A percentile compares a stretch with the other conserved stretches of the same genome.
phyloP scores from a whole-genome alignment of 139 green algal genomes.

The Micractinium sp. region DNA sequence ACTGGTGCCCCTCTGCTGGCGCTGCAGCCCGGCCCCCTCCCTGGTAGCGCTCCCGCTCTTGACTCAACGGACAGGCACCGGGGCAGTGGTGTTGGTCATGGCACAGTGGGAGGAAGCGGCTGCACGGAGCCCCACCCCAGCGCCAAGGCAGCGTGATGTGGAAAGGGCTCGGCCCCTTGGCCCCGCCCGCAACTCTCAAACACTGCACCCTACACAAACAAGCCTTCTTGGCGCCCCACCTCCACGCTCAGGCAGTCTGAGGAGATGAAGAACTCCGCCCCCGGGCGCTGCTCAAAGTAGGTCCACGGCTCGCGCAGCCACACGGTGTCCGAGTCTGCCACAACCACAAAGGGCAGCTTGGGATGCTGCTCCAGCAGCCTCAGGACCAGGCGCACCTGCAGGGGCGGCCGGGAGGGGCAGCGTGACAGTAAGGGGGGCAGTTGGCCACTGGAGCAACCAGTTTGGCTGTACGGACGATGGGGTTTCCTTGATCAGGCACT shows the following conservation, averaged over 20 bases:
- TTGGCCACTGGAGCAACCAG: no score
- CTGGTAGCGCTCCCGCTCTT: not conserved
- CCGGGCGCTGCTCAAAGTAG: conserved; percentile 2
- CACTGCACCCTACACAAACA: not conserved
- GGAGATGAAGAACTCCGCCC: conserved; percentile 1
- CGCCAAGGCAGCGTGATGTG: no score
- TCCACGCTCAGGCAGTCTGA: conserved; percentile 44
- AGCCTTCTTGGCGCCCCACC: not conserved
- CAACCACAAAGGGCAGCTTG: conserved; percentile 9
- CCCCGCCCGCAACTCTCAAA: no score
- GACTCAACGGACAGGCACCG: no score
- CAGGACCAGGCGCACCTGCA: conserved; percentile 21
- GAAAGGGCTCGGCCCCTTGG: no score
- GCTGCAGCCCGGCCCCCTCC: no score
- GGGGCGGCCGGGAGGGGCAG: not conserved
- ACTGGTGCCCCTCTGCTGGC: no score
- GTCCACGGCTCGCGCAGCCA: conserved; percentile 9
- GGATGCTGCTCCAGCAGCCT: not conserved
- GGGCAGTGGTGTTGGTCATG: no score
- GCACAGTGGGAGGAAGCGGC: no score
- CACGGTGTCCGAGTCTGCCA: conserved; percentile 9
- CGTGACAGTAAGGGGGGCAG: not conserved
- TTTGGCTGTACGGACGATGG: no score
- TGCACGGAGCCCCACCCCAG: no score
- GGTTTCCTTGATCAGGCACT: no score